phyloP scores from a whole-genome alignment of 2,329 filamentous ascomycete species.

The Fusarium setosum region DNA sequence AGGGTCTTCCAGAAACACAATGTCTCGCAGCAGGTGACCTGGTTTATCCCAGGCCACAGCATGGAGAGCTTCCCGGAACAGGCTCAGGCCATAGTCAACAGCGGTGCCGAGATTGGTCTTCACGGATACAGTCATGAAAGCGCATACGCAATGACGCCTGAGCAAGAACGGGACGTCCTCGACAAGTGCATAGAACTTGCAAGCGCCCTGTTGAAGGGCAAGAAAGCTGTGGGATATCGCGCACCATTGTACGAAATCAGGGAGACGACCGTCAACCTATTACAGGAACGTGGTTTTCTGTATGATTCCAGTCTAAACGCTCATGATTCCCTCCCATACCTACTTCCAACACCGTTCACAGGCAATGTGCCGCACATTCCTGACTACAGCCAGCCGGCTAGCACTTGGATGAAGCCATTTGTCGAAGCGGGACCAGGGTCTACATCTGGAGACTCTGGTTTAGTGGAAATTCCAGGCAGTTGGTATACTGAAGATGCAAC shows the following conservation, averaged over 20 bases:
- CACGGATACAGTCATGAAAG: neutral
- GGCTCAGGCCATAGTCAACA: neutral
- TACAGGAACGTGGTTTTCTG: neutral
- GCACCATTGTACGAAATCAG: neutral
- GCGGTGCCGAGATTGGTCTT: neutral
- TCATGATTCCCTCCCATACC: neutral
- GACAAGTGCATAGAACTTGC: neutral
- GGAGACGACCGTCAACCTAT: fast-evolving
- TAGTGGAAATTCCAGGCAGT: neutral
- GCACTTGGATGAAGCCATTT: neutral
- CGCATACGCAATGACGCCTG: neutral
- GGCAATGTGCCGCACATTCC: neutral
- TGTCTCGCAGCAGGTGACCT: fast-evolving
- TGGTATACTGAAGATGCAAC: conserved; percentile 10
- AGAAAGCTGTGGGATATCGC: neutral
- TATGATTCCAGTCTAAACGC: neutral
- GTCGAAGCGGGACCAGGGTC: fast-evolving
- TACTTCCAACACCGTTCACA: neutral
- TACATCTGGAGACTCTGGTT: fast-evolving
- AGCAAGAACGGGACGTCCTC: neutral
- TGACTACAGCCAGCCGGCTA: neutral
- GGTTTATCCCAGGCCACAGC: neutral
- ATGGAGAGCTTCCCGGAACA: neutral
- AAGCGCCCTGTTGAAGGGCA: fast-evolving
- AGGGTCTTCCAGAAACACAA: neutral